phyloP scores from a whole-genome alignment of 768 basidiomycete species.

The Phlebiopsis flavidoalba region DNA sequence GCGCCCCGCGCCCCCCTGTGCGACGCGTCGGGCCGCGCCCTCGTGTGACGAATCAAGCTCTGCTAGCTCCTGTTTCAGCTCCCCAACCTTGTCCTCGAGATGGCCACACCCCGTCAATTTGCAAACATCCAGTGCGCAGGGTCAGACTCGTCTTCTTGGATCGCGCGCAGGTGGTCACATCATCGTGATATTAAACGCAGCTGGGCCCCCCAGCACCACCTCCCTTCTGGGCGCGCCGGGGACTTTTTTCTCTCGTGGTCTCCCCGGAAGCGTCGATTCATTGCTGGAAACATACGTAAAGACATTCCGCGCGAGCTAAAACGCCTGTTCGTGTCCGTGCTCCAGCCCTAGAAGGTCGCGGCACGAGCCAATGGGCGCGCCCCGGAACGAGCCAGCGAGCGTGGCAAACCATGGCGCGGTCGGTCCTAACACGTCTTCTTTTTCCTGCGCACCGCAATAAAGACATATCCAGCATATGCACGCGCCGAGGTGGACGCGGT shows the following conservation, averaged over 20 bases:
- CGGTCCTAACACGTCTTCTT: not conserved
- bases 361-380: not conserved
- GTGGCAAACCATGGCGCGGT: not conserved
- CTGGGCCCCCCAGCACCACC: not conserved
- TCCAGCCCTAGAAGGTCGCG: not conserved
- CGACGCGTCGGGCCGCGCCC: too few species aligned
- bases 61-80: not conserved
- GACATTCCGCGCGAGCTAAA: not conserved
- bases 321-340: not conserved
- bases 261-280: not conserved
- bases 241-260: not conserved
- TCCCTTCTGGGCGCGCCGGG: not conserved
- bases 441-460: not conserved
- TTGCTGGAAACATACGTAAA: constrained; percentile 3
- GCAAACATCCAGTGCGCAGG: not conserved
- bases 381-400: not conserved
- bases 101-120: not conserved
- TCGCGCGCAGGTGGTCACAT: not conserved
- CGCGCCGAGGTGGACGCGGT: not conserved
- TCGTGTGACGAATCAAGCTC: not conserved
- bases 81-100: not conserved
- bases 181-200: not conserved
- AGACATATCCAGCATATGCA: not conserved
- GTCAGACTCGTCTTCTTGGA: not conserved
- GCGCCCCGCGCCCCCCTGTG: not conserved